phyloP scores from a whole-genome alignment of 305 asterid species.

The Fraxinus floribunda region DNA sequence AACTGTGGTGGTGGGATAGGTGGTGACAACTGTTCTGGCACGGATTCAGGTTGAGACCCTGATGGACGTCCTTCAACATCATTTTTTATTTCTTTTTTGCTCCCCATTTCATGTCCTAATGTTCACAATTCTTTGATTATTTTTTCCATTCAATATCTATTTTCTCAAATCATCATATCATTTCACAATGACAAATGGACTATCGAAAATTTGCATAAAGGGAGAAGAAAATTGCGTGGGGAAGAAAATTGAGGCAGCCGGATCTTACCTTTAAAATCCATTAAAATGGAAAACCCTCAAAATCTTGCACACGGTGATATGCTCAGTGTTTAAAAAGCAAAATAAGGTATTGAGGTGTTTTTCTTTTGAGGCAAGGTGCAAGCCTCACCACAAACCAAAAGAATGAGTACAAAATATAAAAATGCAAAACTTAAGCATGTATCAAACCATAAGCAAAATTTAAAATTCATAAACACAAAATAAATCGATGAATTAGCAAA shows the following conservation, averaged over 20 bases:
- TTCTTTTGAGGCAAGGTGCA: not conserved
- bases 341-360: not conserved
- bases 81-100: constrained; percentile 33
- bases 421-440: not conserved
- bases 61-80: constrained; percentile 39
- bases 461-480: not conserved
- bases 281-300: constrained; percentile 1
- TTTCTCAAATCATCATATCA: not conserved
- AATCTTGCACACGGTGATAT: not conserved
- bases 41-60: constrained; percentile 29
- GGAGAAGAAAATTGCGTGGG: not conserved
- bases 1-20: constrained; percentile 38
- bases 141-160: not conserved
- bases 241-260: not conserved
- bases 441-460: not conserved
- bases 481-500: not conserved
- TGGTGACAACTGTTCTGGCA: constrained; percentile 37
- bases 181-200: not conserved
- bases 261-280: constrained; percentile 4
- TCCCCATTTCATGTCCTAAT: constrained; percentile 45
- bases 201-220: not conserved
- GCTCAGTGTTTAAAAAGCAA: not conserved
- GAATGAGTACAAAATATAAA: not conserved
- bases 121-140: constrained; percentile 22
- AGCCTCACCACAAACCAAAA: not conserved